phyloP scores from a whole-genome alignment of 208 protist genomes.

The Trichomonas gallinae region DNA sequence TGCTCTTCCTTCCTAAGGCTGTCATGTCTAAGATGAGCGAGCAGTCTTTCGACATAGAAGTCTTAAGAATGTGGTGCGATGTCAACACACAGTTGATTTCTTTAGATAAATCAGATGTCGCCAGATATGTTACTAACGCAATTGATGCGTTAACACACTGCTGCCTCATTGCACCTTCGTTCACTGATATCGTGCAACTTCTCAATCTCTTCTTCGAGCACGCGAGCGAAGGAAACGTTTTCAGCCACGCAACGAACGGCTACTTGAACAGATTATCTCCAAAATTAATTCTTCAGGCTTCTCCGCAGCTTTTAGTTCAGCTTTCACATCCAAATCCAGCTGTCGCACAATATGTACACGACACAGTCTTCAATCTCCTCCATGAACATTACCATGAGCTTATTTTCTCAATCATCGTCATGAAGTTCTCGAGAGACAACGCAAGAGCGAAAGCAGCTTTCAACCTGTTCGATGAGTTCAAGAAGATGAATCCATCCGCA shows the following conservation, averaged over 20 bases:
- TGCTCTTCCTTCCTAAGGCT: not conserved
- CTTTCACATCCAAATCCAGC: not conserved
- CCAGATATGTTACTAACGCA: not conserved
- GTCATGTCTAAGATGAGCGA: not conserved
- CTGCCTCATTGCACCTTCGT: not conserved
- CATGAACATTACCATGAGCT: not conserved
- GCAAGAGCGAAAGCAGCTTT: not conserved
- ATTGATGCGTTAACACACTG: not conserved
- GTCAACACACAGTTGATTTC: not conserved
- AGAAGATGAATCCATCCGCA: not conserved
- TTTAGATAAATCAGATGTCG: not conserved
- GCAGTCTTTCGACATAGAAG: not conserved
- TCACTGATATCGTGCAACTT: not conserved
- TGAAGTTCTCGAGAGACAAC: not conserved
- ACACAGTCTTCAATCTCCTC: not conserved
- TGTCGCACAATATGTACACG: not conserved
- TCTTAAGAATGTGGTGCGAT: not conserved
- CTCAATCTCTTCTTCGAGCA: slow-evolving; percentile 7
- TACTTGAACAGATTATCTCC: not conserved
- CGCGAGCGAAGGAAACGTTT: not conserved
- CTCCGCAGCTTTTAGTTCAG: not conserved
- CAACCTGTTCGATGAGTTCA: not conserved
- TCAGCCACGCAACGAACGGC: not conserved
- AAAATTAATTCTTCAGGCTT: not conserved
- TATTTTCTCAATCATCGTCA: not conserved